Conservation (phyloP, 176 grass and related monocot species). For the Elaeis guineensis region DNA sequence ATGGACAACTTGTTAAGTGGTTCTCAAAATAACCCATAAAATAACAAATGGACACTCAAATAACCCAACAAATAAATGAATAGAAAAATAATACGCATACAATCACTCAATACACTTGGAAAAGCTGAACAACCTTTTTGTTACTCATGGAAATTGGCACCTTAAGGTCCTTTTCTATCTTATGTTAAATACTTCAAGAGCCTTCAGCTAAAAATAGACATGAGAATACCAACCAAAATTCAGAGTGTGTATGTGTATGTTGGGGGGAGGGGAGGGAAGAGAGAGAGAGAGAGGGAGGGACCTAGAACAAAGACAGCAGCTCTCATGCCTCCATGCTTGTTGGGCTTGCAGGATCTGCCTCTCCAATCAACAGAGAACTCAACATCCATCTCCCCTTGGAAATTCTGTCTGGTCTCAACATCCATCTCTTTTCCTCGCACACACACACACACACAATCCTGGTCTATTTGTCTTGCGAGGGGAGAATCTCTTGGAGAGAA, state of each 20-base stretch:
- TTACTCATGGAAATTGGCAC: too few species aligned
- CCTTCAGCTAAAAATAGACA: too few species aligned
- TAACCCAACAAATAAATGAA: too few species aligned
- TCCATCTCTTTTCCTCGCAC: conserved; percentile 14
- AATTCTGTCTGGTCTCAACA: background rate
- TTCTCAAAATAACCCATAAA: too few species aligned
- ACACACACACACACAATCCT: background rate
- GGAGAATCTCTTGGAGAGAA: background rate
- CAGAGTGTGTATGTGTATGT: conserved; percentile 12
- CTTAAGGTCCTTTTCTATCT: too few species aligned
- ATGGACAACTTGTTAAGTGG: too few species aligned
- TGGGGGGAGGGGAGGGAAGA: conserved; percentile 17
- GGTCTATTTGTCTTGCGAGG: conserved; percentile 13
- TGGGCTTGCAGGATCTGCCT: conserved; percentile 51
- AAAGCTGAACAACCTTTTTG: too few species aligned
- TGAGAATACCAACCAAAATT: too few species aligned
- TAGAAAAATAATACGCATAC: too few species aligned
- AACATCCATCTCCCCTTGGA: background rate
- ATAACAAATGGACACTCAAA: too few species aligned
- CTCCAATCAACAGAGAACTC: conserved; percentile 63
- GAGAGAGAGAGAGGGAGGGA: conserved; percentile 15
- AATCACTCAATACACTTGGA: too few species aligned
- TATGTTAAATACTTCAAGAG: too few species aligned
- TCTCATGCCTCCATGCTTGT: conserved; percentile 74
- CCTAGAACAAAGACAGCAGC: conserved; percentile 90